Evolutionary conservation across 2,329 filamentous ascomycete species (phyloP), one percentile per base, ranked within the genome.

Genomic region (Sporothrix brunneoviolacea): DNA sequence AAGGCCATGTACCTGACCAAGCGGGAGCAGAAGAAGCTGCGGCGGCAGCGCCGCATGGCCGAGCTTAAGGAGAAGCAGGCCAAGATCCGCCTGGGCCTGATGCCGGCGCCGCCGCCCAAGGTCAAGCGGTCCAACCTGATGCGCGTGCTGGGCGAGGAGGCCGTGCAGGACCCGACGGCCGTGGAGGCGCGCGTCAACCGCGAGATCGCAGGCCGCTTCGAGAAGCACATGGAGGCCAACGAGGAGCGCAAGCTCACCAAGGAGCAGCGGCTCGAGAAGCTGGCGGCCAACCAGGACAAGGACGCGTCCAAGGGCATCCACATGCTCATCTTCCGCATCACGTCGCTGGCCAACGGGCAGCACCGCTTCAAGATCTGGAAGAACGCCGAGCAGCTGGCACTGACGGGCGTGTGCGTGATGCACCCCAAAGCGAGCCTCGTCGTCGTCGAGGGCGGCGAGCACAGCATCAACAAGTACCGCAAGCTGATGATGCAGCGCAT

Each of bases 121-220:
- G 89, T 98, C 59, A 97, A 96, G 71, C 94, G 94, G 68, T 88
- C 86, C 52, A 98, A 98, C 66, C 79, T 98, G 64, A 98, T 98
- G 93, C 85, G 91, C 52, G 93, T 98, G 27, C 76, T 96, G 50
- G 93, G 93, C 55, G 89, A 96, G 64, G 85, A 89, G 68, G 79
- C 79, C 16, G 91, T 98, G 58, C 94, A 95, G 64, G 93, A 98
- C 68, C 93, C 93, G 7, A 98, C 94, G 1, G 93, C 93, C 4
- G 93, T 98, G 40, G 93, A 98, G 70, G 89, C 90, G 45, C 83
- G 89, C 21, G 93, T 98, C 46, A 95, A 94, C 66, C 79, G 84
- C 48, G 90, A 98, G 67, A 96, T 98, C 57, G 86, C 86, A 24
- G 90, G 94, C 55, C 87, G 93, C 37, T 82, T 85, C 52, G 77